Conservation (phyloP, 83 land plant genomes). For the Picea mariana region DNA sequence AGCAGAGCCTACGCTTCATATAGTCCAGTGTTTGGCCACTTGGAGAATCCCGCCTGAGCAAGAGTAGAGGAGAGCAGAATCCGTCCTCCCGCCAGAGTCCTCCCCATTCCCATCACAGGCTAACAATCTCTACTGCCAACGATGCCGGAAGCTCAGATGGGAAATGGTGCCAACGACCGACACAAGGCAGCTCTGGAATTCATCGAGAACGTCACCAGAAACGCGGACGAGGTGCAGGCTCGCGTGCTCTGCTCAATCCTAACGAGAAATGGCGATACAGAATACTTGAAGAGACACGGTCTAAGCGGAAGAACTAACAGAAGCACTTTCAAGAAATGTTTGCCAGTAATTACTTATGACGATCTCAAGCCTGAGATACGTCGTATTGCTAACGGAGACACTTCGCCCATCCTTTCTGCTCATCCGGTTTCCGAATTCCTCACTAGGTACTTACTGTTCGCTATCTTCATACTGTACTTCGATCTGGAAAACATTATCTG, state of each 20-base stretch:
- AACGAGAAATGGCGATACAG: constrained; percentile 45
- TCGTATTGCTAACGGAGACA: constrained; percentile 81
- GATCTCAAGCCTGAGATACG: constrained; percentile 62
- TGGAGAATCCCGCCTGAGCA: no score
- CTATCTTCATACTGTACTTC: not conserved
- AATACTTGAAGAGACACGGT: constrained; percentile 66
- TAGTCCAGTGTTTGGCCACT: no score
- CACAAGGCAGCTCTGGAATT: constrained; percentile 32
- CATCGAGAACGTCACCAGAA: constrained; percentile 61
- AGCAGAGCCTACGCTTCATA: no score
- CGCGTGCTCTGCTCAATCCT: constrained; percentile 58
- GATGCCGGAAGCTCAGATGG: constrained; percentile 4
- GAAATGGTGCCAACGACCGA: not conserved
- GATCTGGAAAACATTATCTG: no score
- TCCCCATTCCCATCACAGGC: no score
- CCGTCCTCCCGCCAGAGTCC: no score
- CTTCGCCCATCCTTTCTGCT: constrained; percentile 66
- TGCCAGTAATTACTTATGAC: constrained; percentile 74
- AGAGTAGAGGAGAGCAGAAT: no score
- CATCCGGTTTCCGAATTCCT: constrained; percentile 73
- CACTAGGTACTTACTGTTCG: constrained; percentile 33
- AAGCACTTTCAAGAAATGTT: constrained; percentile 49
- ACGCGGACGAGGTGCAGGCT: constrained; percentile 52
- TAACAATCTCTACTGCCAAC: not conserved
- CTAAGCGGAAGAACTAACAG: constrained; percentile 54